Base-by-base conservation (phyloP, 2,329 filamentous ascomycete genomes). In the Fusarium falciforme region DNA sequence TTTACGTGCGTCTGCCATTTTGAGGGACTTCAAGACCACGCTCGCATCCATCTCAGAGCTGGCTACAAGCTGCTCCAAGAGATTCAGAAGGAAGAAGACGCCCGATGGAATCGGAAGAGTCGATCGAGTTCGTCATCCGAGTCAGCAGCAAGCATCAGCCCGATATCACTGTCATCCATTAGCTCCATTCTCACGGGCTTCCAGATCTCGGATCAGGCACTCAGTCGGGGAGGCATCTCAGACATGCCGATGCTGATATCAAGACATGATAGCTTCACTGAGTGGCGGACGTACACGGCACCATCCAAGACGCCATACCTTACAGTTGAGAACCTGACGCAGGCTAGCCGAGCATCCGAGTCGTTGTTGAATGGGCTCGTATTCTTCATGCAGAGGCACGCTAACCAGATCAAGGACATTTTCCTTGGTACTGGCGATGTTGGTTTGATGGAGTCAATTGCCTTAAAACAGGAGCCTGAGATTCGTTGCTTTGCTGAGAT, bases 401-500 rank as follows among this genome's bases (percentile, higher is more conserved):
- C 49, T 10, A 20, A 58, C 16, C 49, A 58, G 6, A 47, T 64
- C 6, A 38, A 58, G 16, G 22, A 27, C 8, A 5, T 64, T 22
- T 14, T 64, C 35, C 29, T 22, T 16, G 16, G 40, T 17, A 29
- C 10, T n/a, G 17, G 36, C 6, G 36, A 58, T 8, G 12, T 6
- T 3, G 29, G 42, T 16, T 10, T 58, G 20, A 22, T 31, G 55
- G 29, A 44, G 61, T 33, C n/a, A 36, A 7, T 58, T 20, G 27
- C 10, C 44, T 57, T 11, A 1, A 36, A 63, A 25, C 65, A 72
- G 14, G 6, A 38, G 14, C 2, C 11, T 1, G 33, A 72, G 14
- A 55, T 27, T 1, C 49, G 65, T 42, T 69, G 65, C n/a, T 72
- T 66, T 6, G 61, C 22, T 6, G 57, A 72, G 42, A 57, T 72